These are phyloP conservation scores for Panicum virgatum DNA, from an alignment of 202 grass and related monocot species.

Conservation along the genomic window DNA sequence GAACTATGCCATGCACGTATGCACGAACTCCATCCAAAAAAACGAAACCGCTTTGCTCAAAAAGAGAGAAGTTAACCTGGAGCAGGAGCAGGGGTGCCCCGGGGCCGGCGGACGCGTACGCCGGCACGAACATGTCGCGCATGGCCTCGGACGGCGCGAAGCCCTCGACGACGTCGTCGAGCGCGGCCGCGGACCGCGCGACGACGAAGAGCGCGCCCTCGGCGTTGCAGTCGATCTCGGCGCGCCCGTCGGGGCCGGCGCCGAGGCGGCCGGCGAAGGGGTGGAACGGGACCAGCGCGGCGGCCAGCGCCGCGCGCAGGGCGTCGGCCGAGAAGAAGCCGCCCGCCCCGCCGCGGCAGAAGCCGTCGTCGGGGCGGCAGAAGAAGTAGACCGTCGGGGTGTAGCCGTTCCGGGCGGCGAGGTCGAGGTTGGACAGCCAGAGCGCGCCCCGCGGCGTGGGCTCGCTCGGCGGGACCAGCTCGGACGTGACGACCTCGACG, in stretches of 20 bases:
- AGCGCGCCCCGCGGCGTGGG: slow-evolving; percentile 50
- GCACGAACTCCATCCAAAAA: not conserved
- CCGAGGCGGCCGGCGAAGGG: slow-evolving; percentile 65
- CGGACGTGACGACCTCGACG: slow-evolving; percentile 50
- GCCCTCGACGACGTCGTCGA: slow-evolving; percentile 53
- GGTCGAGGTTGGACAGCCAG: slow-evolving; percentile 73
- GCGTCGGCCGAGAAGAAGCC: slow-evolving; percentile 48
- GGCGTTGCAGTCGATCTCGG: slow-evolving; percentile 57
- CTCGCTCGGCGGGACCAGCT: slow-evolving; percentile 46
- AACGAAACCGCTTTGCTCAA: not conserved
- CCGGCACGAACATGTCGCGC: slow-evolving; percentile 53
- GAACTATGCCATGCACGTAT: not conserved
- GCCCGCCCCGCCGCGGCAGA: no score
- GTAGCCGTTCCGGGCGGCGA: slow-evolving; percentile 44
- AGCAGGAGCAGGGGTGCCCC: slow-evolving; percentile 47
- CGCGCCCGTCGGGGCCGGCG: slow-evolving; percentile 17
- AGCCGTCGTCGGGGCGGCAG: not conserved
- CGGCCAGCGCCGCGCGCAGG: slow-evolving; percentile 46
- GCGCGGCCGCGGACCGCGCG: slow-evolving; percentile 28
- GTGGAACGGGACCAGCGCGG: slow-evolving; percentile 61
- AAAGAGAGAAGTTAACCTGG: slow-evolving; percentile 34
- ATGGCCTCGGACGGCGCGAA: slow-evolving; percentile 56
- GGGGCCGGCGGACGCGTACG: slow-evolving; percentile 3
- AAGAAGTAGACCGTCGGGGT: slow-evolving; percentile 70
- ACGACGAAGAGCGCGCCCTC: slow-evolving; percentile 62